These are phyloP conservation scores for Mycena belliarum DNA, from an alignment of 768 basidiomycete species.

Conservation along the genomic window DNA sequence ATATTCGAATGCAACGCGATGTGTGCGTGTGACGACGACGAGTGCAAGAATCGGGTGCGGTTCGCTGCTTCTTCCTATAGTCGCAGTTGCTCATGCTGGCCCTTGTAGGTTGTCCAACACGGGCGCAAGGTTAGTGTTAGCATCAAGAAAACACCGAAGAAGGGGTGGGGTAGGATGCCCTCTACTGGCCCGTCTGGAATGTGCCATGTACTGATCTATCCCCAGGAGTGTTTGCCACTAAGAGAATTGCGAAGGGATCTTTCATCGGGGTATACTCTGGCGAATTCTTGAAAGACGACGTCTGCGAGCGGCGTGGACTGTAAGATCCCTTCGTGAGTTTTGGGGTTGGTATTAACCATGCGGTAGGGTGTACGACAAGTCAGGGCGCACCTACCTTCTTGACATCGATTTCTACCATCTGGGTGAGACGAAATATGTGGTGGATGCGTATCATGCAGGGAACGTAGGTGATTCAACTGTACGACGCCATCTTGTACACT, in stretches of 20 bases:
- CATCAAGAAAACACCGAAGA: slow-evolving; percentile 69
- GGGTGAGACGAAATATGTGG: slow-evolving; percentile 49
- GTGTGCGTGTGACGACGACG: slow-evolving; percentile 73
- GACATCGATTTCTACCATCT: slow-evolving; percentile 80
- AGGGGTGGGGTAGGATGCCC: slow-evolving; percentile 76
- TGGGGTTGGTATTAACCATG: slow-evolving; percentile 3
- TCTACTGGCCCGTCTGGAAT: neutral
- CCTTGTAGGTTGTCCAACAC: slow-evolving; percentile 73
- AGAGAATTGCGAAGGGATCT: slow-evolving; percentile 64
- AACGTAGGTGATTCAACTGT: slow-evolving; percentile 57
- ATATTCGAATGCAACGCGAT: slow-evolving; percentile 86
- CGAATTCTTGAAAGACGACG: slow-evolving; percentile 71
- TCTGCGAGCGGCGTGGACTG: slow-evolving; percentile 68
- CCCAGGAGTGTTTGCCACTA: slow-evolving; percentile 71
- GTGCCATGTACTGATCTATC: neutral
- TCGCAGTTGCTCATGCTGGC: neutral
- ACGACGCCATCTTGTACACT: neutral
- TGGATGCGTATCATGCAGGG: slow-evolving; percentile 88
- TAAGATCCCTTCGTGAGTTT: slow-evolving; percentile 34
- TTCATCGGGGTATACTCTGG: slow-evolving; percentile 88
- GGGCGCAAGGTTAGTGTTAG: slow-evolving; percentile 66
- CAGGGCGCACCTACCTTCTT: slow-evolving; percentile 79
- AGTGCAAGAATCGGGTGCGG: slow-evolving; percentile 80
- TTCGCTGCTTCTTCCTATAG: neutral
- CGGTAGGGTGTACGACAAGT: slow-evolving; percentile 68